phyloP scores from a whole-genome alignment of 1,284 basidiomycete species.

The Sanguinoderma infundibulare region DNA sequence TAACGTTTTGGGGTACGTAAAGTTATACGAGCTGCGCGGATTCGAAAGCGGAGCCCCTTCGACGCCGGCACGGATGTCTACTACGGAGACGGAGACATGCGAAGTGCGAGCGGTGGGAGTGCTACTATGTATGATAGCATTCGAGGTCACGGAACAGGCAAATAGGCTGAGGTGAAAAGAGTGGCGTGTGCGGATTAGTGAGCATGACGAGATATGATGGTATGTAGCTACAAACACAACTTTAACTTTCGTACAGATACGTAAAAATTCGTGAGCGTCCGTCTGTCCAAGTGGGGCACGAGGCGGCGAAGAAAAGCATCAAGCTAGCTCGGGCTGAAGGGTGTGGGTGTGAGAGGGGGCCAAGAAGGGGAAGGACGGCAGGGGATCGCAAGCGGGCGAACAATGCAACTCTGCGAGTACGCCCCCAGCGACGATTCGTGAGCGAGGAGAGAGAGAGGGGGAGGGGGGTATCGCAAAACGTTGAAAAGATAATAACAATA shows the following conservation, averaged over 20 bases:
- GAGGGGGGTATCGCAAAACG: neutral
- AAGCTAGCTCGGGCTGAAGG: too few relatives aligned
- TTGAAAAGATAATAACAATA: neutral
- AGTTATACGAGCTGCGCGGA: neutral
- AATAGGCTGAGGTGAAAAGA: neutral
- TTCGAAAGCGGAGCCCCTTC: neutral
- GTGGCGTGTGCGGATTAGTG: neutral
- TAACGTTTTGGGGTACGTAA: neutral
- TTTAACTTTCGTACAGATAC: slow-evolving; percentile 4
- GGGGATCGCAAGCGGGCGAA: neutral
- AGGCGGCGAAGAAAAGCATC: neutral
- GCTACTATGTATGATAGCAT: neutral
- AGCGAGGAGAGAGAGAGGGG: neutral
- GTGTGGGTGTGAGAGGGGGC: neutral
- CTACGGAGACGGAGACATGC: too few relatives aligned
- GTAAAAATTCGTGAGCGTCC: slow-evolving; percentile 1
- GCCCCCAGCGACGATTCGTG: neutral
- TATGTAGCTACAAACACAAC: slow-evolving; percentile 11
- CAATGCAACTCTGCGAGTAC: neutral
- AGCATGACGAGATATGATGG: slow-evolving; percentile 5
- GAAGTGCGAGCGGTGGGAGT: neutral
- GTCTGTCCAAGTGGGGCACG: neutral
- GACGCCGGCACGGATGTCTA: neutral
- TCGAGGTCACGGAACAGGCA: neutral
- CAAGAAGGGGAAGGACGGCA: neutral